Evolutionary conservation across 805 yeast genomes (phyloP), one percentile per base, ranked within the genome.

Genomic region (Debaryomyces hansenii): DNA sequence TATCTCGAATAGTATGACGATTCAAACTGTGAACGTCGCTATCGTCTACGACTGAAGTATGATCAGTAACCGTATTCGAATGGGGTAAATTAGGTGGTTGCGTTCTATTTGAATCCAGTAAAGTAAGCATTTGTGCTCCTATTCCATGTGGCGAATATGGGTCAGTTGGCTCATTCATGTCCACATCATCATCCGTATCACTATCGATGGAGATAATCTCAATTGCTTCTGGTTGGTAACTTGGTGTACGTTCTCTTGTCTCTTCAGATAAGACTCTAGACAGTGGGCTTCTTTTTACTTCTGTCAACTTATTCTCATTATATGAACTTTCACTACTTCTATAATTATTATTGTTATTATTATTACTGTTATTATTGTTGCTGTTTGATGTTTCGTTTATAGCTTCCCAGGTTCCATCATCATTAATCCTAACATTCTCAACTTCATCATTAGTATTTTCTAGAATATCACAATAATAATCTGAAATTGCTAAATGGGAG

Each of bases 371-470:
- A 35, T n/a, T 35, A 18, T 42, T 27, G 43, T 50, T 35, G 9
- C 9, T 18, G 16, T 12, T 35, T 4, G 38, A 18, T 55, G 1
- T 7, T 12, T 18, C 38, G 3, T 15, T 14, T 12, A 16, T n/a
- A 20, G 70, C 74, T 2, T 59, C 65, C 96, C 97, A 92, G 0
- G 77, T 55, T 0, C 97, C 98, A 57, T 88, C 87, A 0, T 79
- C 70, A 11, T 79, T 75, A 14, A 94, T 70, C 43, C 79, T 83
- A 12, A 92, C 85, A 18, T 77, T 76, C 34, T 87, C 92, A 2
- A 78, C 80, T 10, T 80, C 81, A 2, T 72, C 78, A 2, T 65
- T 60, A 0, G 90, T 82, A 2, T 61, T 57, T 1, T 72, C 59
- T 16, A 92, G 58, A 41, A 92, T 81, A 11, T 85, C 86, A 36